Conservation (phyloP, 495 filamentous ascomycete genomes). For the Xeromyces bisporus region DNA sequence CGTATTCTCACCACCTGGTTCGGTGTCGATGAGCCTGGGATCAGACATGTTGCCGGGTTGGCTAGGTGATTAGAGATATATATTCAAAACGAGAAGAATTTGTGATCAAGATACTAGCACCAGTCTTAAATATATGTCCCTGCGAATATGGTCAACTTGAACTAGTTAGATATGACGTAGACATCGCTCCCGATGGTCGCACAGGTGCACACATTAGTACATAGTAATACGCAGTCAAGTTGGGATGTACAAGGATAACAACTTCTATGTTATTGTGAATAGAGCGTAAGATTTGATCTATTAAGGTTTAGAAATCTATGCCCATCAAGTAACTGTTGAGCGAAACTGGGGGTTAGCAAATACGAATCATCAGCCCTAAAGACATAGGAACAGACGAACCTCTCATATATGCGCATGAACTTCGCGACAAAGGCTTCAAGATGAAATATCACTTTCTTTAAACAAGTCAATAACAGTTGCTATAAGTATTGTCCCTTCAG, state of each 20-base stretch:
- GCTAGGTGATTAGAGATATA: too few relatives aligned
- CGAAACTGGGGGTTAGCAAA: conserved; percentile 12
- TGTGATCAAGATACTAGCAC: not conserved
- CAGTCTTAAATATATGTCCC: not conserved
- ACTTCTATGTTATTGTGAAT: too few relatives aligned
- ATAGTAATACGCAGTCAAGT: too few relatives aligned
- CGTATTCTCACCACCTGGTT: conserved; percentile 44
- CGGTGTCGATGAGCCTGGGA: conserved; percentile 38
- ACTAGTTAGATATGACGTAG: too few relatives aligned
- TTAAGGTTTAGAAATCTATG: conserved; percentile 76
- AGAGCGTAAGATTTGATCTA: too few relatives aligned
- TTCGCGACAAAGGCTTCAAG: conserved; percentile 96
- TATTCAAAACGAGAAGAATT: not conserved
- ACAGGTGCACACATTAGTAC: too few relatives aligned
- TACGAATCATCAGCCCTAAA: too few relatives aligned
- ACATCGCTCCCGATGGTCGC: too few relatives aligned
- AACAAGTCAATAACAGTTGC: not conserved
- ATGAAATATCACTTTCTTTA: conserved; percentile 87
- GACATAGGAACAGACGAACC: conserved; percentile 20
- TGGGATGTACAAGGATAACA: too few relatives aligned
- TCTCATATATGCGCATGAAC: conserved; percentile 89
- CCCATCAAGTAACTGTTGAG: conserved; percentile 61
- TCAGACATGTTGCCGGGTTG: conserved; percentile 18
- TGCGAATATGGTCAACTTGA: too few relatives aligned
- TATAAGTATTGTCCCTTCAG: not conserved